These are phyloP conservation scores for Tricholoma bakamatsutake DNA, from an alignment of 768 basidiomycete genomes.

Conservation along the genomic window DNA sequence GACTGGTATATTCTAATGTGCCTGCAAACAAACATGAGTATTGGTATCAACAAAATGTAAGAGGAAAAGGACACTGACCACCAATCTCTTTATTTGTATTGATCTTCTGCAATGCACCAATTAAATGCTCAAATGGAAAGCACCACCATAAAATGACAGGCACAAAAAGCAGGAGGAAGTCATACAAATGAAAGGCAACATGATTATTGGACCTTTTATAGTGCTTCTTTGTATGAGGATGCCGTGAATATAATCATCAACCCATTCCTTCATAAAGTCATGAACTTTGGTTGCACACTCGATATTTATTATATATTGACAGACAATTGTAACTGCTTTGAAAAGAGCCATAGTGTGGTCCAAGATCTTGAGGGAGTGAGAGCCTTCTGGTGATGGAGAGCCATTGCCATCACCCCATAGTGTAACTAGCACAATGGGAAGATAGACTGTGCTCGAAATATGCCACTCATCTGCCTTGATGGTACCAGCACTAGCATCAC, in stretches of 20 bases:
- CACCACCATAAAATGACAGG: slow-evolving; percentile 33
- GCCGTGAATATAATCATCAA: slow-evolving; percentile 16
- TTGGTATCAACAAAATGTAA: neutral
- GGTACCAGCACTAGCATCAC: slow-evolving; percentile 21
- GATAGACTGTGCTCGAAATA: slow-evolving; percentile 20
- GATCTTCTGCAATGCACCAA: slow-evolving; percentile 28
- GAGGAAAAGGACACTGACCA: slow-evolving; percentile 1
- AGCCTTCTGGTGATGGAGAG: neutral
- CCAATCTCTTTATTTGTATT: slow-evolving; percentile 26
- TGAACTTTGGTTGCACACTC: slow-evolving; percentile 7
- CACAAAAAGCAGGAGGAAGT: slow-evolving; percentile 28
- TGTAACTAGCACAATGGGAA: slow-evolving; percentile 28
- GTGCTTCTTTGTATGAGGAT: slow-evolving; percentile 16
- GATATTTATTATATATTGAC: slow-evolving; percentile 9
- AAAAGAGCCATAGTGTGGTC: slow-evolving; percentile 25
- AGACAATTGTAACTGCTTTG: slow-evolving; percentile 17
- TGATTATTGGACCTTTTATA: slow-evolving; percentile 19
- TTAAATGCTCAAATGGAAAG: slow-evolving; percentile 33
- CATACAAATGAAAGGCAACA: too few species aligned
- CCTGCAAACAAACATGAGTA: neutral
- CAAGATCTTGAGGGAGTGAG: slow-evolving; percentile 9
- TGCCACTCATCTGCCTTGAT: slow-evolving; percentile 35
- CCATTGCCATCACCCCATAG: slow-evolving; percentile 21
- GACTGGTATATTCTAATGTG: neutral
- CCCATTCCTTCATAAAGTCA: slow-evolving; percentile 14